A percentile compares a stretch with the other conserved stretches of the same genome.
These are phyloP conservation scores for Asterophora parasitica DNA, from an alignment of 768 basidiomycete genomes.

Conservation along the genomic window DNA sequence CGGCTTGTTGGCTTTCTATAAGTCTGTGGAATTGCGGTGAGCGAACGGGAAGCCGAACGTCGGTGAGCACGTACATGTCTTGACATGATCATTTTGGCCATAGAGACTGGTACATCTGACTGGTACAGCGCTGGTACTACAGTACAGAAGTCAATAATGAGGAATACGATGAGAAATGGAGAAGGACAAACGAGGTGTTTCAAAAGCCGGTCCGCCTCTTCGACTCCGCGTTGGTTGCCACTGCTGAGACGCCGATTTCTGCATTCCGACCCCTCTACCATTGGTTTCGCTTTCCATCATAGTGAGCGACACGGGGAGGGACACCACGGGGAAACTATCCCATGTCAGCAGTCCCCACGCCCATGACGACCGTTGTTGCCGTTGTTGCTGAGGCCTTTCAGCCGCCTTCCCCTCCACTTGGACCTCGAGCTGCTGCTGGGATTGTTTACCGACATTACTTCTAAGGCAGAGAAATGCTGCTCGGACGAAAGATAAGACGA, in stretches of 20 bases:
- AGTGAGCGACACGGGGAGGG: slow-evolving; percentile 22
- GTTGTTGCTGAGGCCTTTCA: slow-evolving; percentile 6
- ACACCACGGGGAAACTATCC: slow-evolving; percentile 21
- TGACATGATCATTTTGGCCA: slow-evolving; percentile 52
- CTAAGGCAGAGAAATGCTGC: slow-evolving; percentile 16
- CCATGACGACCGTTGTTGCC: slow-evolving; percentile 18
- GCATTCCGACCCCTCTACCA: slow-evolving; percentile 22
- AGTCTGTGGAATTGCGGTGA: slow-evolving; percentile 10
- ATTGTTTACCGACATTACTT: slow-evolving; percentile 7
- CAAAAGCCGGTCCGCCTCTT: slow-evolving; percentile 23
- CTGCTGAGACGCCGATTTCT: slow-evolving; percentile 13
- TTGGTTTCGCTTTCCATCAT: slow-evolving; percentile 11
- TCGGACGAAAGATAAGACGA: slow-evolving; percentile 21
- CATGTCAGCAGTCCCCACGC: slow-evolving; percentile 20
- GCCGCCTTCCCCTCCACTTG: slow-evolving; percentile 16
- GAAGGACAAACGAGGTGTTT: slow-evolving; percentile 20
- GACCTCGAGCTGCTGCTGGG: slow-evolving; percentile 9
- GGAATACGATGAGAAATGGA: background rate
- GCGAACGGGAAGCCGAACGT: background rate
- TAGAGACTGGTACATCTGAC: slow-evolving; percentile 38
- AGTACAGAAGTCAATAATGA: background rate
- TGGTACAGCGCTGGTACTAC: slow-evolving; percentile 40
- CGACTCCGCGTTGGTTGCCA: slow-evolving; percentile 15
- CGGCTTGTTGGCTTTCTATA: slow-evolving; percentile 21
- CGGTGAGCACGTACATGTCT: slow-evolving; percentile 35